Base-by-base conservation (phyloP, 208 protist genomes). In the Crithidia acanthocephali region DNA sequence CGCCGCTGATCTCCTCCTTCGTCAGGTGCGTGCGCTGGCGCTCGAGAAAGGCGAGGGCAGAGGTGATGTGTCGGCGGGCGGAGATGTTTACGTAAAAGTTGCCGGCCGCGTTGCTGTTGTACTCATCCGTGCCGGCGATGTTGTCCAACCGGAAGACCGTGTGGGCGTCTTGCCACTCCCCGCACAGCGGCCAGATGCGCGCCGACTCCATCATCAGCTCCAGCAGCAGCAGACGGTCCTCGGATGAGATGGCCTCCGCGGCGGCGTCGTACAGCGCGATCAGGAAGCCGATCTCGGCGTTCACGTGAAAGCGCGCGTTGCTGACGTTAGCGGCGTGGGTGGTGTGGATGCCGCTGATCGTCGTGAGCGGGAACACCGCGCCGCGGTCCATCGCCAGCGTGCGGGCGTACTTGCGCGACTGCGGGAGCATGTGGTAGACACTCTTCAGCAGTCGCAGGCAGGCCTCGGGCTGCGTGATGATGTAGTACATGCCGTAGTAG, bases 11-110 rank as follows among this genome's bases (percentile, higher is more conserved):
- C 44, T 69, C 72, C 32, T 79, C 80, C 60, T 69, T 67, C 23
- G 76, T 87, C 44, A 95, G 53, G n/a, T 89, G 55, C 18, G 68
- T 53, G 8, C 73, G 78, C 58, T 93, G 81, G 47, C 68, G 50
- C 30, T 86, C 67, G 27, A 94, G 74, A 16, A 94, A 62, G 23
- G 83, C 50, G 16, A 91, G 70, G n/a, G 88, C 83, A 59, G 64
- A 61, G 8, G 66, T 62, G 50, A 97, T 55, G 78, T 97, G 92
- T 56, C 86, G 66, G 62, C 91, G 87, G n/a, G 87, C 92, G n/a
- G 87, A 93, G 50, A 97, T 81, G 67, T 94, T 79, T 48, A 94
- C 82, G 81, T 95, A 97, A 74, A 97, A 97, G 72, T 94, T 97
- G 44, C 90, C 90, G 2, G 81, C 85, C 8, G 82, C 78, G 61